These are phyloP conservation scores for Pneumocystis canis DNA, from an alignment of 1,139 yeast genomes.

Conservation along the genomic window DNA sequence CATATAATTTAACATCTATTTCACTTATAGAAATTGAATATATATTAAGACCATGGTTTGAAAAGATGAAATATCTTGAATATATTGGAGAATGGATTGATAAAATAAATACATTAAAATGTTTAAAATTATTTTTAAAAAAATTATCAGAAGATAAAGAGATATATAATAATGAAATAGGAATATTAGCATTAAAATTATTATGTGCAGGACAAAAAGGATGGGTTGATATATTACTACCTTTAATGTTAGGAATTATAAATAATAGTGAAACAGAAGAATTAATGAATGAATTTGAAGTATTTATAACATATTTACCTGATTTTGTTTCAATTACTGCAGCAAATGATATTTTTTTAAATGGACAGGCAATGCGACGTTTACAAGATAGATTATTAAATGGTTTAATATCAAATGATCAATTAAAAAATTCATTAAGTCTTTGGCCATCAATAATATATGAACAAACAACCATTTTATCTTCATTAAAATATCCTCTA, in stretches of 20 bases:
- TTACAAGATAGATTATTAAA: background rate
- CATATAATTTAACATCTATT: background rate
- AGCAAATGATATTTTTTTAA: background rate
- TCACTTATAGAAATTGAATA: background rate
- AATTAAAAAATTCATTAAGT: background rate
- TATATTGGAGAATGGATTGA: background rate
- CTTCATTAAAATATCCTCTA: background rate
- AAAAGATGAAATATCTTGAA: background rate
- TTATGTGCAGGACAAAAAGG: background rate
- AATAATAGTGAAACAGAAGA: background rate
- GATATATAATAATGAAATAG: background rate
- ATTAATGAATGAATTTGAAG: background rate
- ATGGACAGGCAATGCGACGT: background rate
- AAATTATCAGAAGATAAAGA: background rate
- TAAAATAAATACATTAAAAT: background rate
- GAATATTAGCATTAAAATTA: background rate
- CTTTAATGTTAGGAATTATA: background rate
- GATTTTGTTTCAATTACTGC: background rate
- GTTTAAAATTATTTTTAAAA: background rate
- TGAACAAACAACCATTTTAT: background rate
- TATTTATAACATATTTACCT: background rate
- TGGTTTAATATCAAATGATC: no score
- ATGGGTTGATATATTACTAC: background rate
- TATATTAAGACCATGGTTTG: background rate
- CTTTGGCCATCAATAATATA: background rate